Percentiles rank a stretch among this genome's conserved stretches.
Evolutionary conservation across 2,329 filamentous ascomycete genomes (phyloP).

Genomic region (Coniochaeta sp.): DNA sequence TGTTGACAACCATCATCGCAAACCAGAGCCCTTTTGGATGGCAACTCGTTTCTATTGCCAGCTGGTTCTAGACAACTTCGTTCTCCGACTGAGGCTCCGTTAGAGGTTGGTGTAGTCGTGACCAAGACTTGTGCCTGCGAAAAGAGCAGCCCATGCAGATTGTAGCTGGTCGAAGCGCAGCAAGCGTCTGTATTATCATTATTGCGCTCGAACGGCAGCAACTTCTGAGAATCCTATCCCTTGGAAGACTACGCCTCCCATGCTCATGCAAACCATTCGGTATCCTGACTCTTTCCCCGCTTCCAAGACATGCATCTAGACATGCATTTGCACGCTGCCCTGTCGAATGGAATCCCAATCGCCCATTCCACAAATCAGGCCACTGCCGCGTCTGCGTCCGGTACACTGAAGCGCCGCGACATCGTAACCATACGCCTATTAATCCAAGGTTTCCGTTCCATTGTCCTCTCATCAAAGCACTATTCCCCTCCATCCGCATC

Average conservation of each 20-base stretch:
- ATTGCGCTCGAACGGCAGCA: neutral
- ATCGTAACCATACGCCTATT: neutral
- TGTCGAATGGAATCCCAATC: neutral
- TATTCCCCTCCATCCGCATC: neutral
- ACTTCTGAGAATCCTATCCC: neutral
- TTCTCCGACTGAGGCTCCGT: too few relatives aligned
- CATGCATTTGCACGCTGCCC: neutral
- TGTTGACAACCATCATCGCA: too few relatives aligned
- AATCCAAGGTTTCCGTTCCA: too few relatives aligned
- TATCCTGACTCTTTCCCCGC: too few relatives aligned
- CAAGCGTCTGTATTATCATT: neutral
- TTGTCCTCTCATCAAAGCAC: neutral
- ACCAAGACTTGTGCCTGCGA: neutral
- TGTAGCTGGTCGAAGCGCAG: neutral
- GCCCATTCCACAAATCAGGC: neutral
- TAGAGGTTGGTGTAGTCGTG: too few relatives aligned
- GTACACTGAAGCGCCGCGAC: too few relatives aligned
- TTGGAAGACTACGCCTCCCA: neutral
- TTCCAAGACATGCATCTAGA: neutral
- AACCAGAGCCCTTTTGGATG: too few relatives aligned
- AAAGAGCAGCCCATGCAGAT: neutral
- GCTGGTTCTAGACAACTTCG: too few relatives aligned
- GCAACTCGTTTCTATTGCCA: too few relatives aligned
- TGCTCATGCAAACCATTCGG: neutral
- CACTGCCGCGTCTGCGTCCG: neutral